These are phyloP conservation scores for Trematosphaeria pertusa DNA, from an alignment of 2,329 filamentous ascomycete species.

Conservation along the genomic window DNA sequence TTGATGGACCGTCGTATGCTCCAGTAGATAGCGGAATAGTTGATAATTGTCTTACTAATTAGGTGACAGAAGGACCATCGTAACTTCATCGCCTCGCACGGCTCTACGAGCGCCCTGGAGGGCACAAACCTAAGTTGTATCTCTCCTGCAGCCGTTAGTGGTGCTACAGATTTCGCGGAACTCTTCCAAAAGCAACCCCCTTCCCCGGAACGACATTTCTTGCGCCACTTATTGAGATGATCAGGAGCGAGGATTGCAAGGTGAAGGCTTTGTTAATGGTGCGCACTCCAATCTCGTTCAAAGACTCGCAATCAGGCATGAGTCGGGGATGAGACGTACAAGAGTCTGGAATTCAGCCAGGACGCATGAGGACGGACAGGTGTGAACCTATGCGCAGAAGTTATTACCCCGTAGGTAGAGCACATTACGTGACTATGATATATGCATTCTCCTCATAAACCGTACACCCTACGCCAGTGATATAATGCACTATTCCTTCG, in stretches of 20 bases:
- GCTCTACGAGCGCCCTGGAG: not conserved
- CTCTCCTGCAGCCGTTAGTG: slow-evolving; percentile 1
- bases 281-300: not conserved
- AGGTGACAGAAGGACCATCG: not conserved
- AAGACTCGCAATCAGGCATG: not conserved
- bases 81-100: slow-evolving; percentile 1
- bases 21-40: not conserved
- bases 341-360: not conserved
- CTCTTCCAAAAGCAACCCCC: not conserved
- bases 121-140: slow-evolving; percentile 5
- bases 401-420: not conserved
- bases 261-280: not conserved
- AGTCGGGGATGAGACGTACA: not conserved
- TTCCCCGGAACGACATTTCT: not conserved
- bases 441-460: slow-evolving; percentile 14
- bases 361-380: not conserved
- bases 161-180: not conserved
- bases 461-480: slow-evolving; percentile 7
- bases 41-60: not conserved
- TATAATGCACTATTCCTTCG: too few species aligned
- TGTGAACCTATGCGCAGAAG: not conserved
- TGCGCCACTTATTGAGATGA: not conserved
- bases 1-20: too few species aligned
- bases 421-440: slow-evolving; percentile 3
- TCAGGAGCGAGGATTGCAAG: too few species aligned